phyloP scores from a whole-genome alignment of 2,329 filamentous ascomycete genomes.

The Lachnellula occidentalis region DNA sequence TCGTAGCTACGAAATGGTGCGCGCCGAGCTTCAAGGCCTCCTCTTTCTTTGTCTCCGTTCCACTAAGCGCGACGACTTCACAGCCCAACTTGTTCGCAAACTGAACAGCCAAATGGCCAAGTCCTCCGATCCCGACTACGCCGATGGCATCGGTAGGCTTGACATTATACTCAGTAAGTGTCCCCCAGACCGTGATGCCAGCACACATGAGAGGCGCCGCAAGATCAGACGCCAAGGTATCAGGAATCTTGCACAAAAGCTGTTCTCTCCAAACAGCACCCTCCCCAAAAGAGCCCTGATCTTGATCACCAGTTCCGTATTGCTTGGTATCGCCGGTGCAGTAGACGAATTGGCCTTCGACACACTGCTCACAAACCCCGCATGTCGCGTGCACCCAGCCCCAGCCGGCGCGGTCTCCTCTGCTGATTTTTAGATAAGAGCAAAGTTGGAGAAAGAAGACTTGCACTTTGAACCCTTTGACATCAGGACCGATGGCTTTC shows the following conservation, averaged over 20 bases:
- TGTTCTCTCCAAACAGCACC: slow-evolving; percentile 34
- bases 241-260: slow-evolving; percentile 36
- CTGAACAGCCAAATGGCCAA: slow-evolving; percentile 57
- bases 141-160: slow-evolving; percentile 29
- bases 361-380: slow-evolving; percentile 38
- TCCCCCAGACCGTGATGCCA: slow-evolving; percentile 35
- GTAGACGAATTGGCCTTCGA: slow-evolving; percentile 36
- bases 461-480: slow-evolving; percentile 30
- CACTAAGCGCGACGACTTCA: slow-evolving; percentile 51
- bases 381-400: slow-evolving; percentile 37
- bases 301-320: slow-evolving; percentile 38
- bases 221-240: slow-evolving; percentile 29
- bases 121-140: slow-evolving; percentile 51
- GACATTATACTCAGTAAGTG: slow-evolving; percentile 30
- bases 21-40: slow-evolving; percentile 56
- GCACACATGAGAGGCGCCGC: slow-evolving; percentile 43
- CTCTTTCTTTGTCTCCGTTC: slow-evolving; percentile 54
- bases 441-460: slow-evolving; percentile 13
- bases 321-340: slow-evolving; percentile 34
- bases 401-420: slow-evolving; percentile 40
- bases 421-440: background rate
- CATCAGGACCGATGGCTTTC: slow-evolving; percentile 33
- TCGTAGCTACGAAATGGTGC: slow-evolving; percentile 54
- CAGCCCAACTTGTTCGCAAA: slow-evolving; percentile 59
- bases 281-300: slow-evolving; percentile 41